phyloP scores from a whole-genome alignment of 2,329 filamentous ascomycete species.

The Zymoseptoria passerinii region DNA sequence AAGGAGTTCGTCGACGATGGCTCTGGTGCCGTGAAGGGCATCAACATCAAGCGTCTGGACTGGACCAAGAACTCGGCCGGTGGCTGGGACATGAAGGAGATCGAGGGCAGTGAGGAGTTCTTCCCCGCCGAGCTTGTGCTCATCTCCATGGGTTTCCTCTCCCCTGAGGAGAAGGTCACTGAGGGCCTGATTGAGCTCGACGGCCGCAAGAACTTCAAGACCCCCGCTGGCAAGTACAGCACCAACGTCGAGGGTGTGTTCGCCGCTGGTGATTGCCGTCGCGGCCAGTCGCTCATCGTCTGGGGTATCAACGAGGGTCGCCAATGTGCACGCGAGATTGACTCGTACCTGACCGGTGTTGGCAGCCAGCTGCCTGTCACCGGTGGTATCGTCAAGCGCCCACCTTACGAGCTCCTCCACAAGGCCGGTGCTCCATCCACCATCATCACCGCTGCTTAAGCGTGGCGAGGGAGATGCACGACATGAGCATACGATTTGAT shows the following conservation, averaged over 20 bases:
- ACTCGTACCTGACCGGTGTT: slow-evolving; percentile 70
- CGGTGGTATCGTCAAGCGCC: slow-evolving; percentile 82
- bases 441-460: slow-evolving; percentile 21
- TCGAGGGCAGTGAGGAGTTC: slow-evolving; percentile 87
- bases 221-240: slow-evolving; percentile 73
- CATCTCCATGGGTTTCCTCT: slow-evolving; percentile 94
- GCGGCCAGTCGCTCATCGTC: slow-evolving; percentile 91
- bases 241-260: slow-evolving; percentile 87
- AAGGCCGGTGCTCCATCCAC: slow-evolving; percentile 34
- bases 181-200: slow-evolving; percentile 88
- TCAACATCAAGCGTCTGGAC: slow-evolving; percentile 91
- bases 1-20: slow-evolving; percentile 93
- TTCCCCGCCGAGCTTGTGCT: slow-evolving; percentile 94
- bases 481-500: not conserved
- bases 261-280: slow-evolving; percentile 88
- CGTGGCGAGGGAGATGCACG: not conserved
- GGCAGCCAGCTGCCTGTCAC: slow-evolving; percentile 76
- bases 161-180: slow-evolving; percentile 80
- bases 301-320: slow-evolving; percentile 99
- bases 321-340: slow-evolving; percentile 84
- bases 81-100: slow-evolving; percentile 98
- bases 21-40: slow-evolving; percentile 79
- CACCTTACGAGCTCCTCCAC: slow-evolving; percentile 60
- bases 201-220: slow-evolving; percentile 92
- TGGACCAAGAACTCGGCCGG: slow-evolving; percentile 86